Base-by-base conservation (phyloP, 345 rosid species). In the Lepidium africanum region DNA sequence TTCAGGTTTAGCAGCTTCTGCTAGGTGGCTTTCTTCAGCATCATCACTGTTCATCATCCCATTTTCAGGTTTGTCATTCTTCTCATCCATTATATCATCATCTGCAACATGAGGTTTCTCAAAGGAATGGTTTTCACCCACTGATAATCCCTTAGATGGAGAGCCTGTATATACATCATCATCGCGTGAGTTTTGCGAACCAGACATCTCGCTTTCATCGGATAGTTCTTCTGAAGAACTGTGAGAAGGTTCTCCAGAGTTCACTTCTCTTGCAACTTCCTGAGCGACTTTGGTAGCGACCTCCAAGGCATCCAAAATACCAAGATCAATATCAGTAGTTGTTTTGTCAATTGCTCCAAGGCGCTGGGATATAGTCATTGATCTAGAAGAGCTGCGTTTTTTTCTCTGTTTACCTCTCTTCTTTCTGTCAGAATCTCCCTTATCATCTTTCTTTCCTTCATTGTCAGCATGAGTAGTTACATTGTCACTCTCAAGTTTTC, bases 251-350 rank as follows among this genome's bases (percentile, higher is more conserved):
- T 87, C 96, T 74, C 79, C 81, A 19, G 76, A 78, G 64, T 87
- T 89, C 27, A 87, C 92, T 71, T 91, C 96, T 79, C 88, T 84
- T 67, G 87, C 96, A 38, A 93, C 97, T 80, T 90, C 96, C 72
- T 84, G 91, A 52, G 99, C 99, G 51, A 94, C 91, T 72, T 83
- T 86, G 58, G 93, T 86, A 71, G 99, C 97, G 19, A 91, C 86
- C 75, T 89, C 96, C 51, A 94, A 76, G 67, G 99, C 93, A 85
- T 94, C 99, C 76, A 86, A 79, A 13, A 89, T 80, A 62, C 93
- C 96, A 76, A 82, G 85, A 42, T 94, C 99, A 62, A 81, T 76
- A 69, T 84, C 86, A 50, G 90, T 77, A 16, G 77, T 81, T 62
- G 75, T 79, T 66, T 62, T 71, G 60, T 84, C 79, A 47, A 51